phyloP scores from a whole-genome alignment of 768 basidiomycete genomes.

The Boletus vinaceobasis region DNA sequence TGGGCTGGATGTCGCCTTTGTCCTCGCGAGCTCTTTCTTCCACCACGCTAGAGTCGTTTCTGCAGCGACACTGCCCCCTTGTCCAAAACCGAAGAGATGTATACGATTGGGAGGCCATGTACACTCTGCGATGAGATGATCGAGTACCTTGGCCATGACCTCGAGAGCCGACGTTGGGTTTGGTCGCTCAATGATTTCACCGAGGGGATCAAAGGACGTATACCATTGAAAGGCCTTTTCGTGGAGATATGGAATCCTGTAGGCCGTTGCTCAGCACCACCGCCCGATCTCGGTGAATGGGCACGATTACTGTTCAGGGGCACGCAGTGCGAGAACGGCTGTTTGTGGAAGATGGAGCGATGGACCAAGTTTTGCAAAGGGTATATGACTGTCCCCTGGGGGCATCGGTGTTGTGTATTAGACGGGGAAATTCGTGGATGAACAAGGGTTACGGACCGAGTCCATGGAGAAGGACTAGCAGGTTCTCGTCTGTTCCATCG shows the following conservation, averaged over 20 bases:
- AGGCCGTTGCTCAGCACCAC: slow-evolving; percentile 8
- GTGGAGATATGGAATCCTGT: slow-evolving; percentile 73
- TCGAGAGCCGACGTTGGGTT: slow-evolving; percentile 70
- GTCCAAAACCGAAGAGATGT: slow-evolving; percentile 85
- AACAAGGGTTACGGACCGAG: slow-evolving; percentile 51
- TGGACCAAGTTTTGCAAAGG: slow-evolving; percentile 71
- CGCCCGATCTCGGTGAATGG: background rate
- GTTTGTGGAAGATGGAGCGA: slow-evolving; percentile 87
- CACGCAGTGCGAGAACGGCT: slow-evolving; percentile 75
- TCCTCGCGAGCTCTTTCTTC: slow-evolving; percentile 34
- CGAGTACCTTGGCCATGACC: slow-evolving; percentile 48
- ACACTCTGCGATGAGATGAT: slow-evolving; percentile 57
- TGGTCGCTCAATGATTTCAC: slow-evolving; percentile 65
- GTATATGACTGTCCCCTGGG: slow-evolving; percentile 75
- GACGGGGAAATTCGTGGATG: background rate
- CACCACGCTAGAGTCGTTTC: slow-evolving; percentile 64
- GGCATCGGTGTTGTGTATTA: background rate
- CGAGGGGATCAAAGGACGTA: slow-evolving; percentile 73
- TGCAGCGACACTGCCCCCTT: slow-evolving; percentile 76
- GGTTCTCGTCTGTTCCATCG: slow-evolving; percentile 84
- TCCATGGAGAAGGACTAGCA: slow-evolving; percentile 81
- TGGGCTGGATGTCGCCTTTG: slow-evolving; percentile 5
- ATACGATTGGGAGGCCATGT: slow-evolving; percentile 67
- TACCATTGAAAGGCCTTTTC: slow-evolving; percentile 88
- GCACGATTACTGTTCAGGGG: slow-evolving; percentile 64